Evolutionary conservation across 495 filamentous ascomycete genomes (phyloP).

Genomic region (Filosporella fistucella): DNA sequence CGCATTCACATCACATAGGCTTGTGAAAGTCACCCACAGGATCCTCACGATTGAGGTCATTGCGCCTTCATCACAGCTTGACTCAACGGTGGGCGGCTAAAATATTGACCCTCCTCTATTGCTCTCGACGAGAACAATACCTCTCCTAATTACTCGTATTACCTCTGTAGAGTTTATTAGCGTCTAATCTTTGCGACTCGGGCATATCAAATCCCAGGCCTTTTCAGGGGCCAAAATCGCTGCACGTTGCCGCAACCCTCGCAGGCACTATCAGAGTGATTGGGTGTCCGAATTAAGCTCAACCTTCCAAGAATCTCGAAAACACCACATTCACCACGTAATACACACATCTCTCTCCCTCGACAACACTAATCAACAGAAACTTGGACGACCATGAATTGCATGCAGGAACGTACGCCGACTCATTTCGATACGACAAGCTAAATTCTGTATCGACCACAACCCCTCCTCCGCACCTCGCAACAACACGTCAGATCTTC

Average conservation of each 20-base stretch:
- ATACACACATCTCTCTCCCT: neutral
- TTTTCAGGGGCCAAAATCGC: constrained; percentile 13
- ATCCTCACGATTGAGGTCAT: neutral
- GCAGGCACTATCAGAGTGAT: neutral
- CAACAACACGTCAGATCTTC: constrained; percentile 2
- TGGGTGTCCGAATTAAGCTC: constrained; percentile 7
- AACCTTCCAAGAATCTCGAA: constrained; percentile 4
- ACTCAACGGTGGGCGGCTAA: constrained; percentile 6
- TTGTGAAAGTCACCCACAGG: constrained; percentile 1
- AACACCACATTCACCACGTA: constrained; percentile 4
- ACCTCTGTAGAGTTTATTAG: too few species aligned
- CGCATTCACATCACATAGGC: constrained; percentile 9
- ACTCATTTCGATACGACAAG: constrained; percentile 11
- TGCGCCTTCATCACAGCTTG: constrained; percentile 4
- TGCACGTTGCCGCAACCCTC: constrained; percentile 15
- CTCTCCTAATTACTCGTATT: too few species aligned
- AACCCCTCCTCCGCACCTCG: constrained; percentile 6
- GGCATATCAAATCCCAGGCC: too few species aligned
- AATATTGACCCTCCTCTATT: constrained; percentile 9
- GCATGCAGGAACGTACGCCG: constrained; percentile 3
- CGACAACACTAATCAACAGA: neutral
- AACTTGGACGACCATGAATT: constrained; percentile 11
- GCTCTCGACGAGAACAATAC: too few species aligned
- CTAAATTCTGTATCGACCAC: constrained; percentile 7
- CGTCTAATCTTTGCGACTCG: constrained; percentile 1